Conservation (phyloP, 805 yeast genomes). For the Lachancea waltii region DNA sequence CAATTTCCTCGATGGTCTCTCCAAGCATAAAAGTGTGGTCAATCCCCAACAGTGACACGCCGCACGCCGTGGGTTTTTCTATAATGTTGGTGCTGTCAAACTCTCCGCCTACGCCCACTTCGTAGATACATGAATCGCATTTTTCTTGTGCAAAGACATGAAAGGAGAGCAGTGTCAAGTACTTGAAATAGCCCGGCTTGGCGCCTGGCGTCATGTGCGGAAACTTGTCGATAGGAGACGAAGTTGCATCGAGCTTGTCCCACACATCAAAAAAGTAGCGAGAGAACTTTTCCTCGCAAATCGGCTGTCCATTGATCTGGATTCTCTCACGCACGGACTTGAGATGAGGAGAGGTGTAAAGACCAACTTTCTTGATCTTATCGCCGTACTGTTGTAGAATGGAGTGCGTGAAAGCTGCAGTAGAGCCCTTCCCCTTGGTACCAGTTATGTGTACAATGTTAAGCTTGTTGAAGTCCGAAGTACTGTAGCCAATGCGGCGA, state of each 20-base stretch:
- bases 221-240: conserved; percentile 49
- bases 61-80: conserved; percentile 73
- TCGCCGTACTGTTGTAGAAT: conserved; percentile 59
- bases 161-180: conserved; percentile 79
- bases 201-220: conserved; percentile 69
- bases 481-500: conserved; percentile 58
- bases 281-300: conserved; percentile 73
- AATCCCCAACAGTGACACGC: conserved; percentile 79
- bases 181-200: conserved; percentile 92
- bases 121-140: conserved; percentile 90
- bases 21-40: conserved; percentile 90
- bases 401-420: conserved; percentile 88
- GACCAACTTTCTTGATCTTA: conserved; percentile 56
- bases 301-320: conserved; percentile 78
- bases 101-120: conserved; percentile 98
- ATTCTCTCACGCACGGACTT: conserved; percentile 90
- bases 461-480: conserved; percentile 61
- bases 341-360: conserved; percentile 95
- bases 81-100: conserved; percentile 93
- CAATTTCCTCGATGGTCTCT: conserved; percentile 76
- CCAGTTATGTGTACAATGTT: conserved; percentile 92
- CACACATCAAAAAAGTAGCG: conserved; percentile 91
- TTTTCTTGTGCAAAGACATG: conserved; percentile 84
- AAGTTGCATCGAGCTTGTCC: conserved; percentile 62
- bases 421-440: conserved; percentile 97